Evolutionary conservation across 2,329 filamentous ascomycete genomes (phyloP), one percentile per base, ranked within the genome.

Genomic region (Polytolypa hystricis): DNA sequence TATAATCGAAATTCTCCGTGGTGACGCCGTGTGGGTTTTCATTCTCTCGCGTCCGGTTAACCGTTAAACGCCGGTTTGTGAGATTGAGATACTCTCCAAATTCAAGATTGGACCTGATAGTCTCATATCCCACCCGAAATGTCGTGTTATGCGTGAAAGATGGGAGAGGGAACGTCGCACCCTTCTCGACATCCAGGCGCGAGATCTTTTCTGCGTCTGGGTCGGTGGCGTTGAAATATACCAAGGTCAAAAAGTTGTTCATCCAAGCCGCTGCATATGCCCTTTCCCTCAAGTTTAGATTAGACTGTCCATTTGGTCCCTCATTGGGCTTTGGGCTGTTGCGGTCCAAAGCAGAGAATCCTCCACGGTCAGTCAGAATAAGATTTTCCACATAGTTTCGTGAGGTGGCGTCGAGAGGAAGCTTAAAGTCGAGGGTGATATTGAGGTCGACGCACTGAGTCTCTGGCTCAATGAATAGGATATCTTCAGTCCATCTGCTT

Each of bases 401-500:
- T 5, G 45, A 42, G 5, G 14, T 12, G 14, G 16, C 11, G 30
- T 36, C 38, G 16, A 12, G 20, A 17, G 39, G 35, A 3, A 62
- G 53, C 5, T 42, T 44, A 35, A 62, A 67, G 20, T 67, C 61
- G 3, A 69, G 35, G 0, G 64, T 66, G 9, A 53, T 16, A 32
- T 54, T 54, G 3, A 55, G 58, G 34, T 63, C 48, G 3, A 68
- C 64, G 40, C 67, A 70, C 4, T 50, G 47, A 1, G 62, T 61
- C 14, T 65, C 58, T 0, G 67, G 67, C 42, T 67, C 58, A 5
- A 70, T 42, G 42, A 66, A 70, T 0, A 70, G 54, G 4, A 71
- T 35, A 38, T 70, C 65, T 38, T 71, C 67, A 0, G 50, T 47
- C 67, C 67, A 70, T 1, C 46, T 53, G 7, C 52, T 60, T 0